A percentile compares a stretch with the other conserved stretches of the same genome.
phyloP scores from a whole-genome alignment of 1,139 yeast genomes.

The Scheffersomyces titani region DNA sequence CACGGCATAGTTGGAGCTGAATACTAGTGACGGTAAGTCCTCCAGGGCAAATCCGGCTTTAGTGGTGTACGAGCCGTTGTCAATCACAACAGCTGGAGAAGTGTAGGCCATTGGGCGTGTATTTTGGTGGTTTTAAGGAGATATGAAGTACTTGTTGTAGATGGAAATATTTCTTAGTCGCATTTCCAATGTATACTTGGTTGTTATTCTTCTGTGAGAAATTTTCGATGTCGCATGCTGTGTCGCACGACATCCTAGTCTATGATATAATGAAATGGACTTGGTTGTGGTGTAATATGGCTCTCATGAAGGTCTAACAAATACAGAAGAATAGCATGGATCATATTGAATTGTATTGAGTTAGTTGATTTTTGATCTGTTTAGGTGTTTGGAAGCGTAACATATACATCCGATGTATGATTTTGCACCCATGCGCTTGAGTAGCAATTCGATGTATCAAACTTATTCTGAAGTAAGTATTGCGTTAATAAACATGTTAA shows the following conservation, averaged over 20 bases:
- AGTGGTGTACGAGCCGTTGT: slow-evolving; percentile 65
- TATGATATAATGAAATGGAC: neutral
- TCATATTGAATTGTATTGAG: no score
- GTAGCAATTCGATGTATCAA: no score
- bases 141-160: neutral
- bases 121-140: neutral
- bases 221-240: neutral
- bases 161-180: neutral
- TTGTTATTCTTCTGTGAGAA: neutral
- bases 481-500: no score
- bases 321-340: no score
- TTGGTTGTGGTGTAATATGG: no score
- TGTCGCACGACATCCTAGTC: neutral
- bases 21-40: slow-evolving; percentile 60
- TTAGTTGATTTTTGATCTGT: no score
- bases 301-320: no score
- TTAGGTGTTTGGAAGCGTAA: no score
- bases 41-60: slow-evolving; percentile 72
- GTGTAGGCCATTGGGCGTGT: slow-evolving; percentile 28
- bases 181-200: neutral
- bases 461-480: no score
- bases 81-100: slow-evolving; percentile 65
- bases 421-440: no score
- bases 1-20: slow-evolving; percentile 57
- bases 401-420: no score